Evolutionary conservation across 495 filamentous ascomycete species (phyloP).

Genomic region (Aspergillus affinis): DNA sequence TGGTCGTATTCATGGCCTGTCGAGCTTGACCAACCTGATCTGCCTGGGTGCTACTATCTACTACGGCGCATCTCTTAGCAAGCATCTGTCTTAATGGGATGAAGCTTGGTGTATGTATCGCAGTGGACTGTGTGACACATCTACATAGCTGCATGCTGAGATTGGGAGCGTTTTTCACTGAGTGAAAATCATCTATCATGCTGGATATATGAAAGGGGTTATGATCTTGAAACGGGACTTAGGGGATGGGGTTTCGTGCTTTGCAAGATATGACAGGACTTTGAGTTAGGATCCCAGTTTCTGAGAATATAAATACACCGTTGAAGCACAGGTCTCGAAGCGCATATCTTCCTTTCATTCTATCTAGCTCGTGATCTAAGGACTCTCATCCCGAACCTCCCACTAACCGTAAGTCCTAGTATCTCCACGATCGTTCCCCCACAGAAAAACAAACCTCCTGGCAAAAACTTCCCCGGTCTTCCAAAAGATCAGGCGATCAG

Average conservation of each 20-base stretch:
- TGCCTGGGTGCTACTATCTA: conserved; percentile 63
- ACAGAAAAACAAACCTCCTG: too few species aligned
- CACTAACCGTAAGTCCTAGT: too few species aligned
- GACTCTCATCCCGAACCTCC: too few species aligned
- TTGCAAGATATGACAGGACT: not conserved
- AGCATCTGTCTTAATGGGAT: conserved; percentile 40
- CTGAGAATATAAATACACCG: not conserved
- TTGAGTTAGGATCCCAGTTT: not conserved
- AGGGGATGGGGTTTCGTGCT: not conserved
- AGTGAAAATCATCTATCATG: not conserved
- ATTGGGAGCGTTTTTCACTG: not conserved
- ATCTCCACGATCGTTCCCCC: too few species aligned
- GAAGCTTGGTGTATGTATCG: not conserved
- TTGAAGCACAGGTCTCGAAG: too few species aligned
- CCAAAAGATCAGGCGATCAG: too few species aligned
- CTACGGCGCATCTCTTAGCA: conserved; percentile 72
- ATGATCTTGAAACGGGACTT: too few species aligned
- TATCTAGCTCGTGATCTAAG: too few species aligned
- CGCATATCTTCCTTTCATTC: too few species aligned
- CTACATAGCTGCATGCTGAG: not conserved
- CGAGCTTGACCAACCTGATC: conserved; percentile 70
- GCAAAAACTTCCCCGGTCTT: too few species aligned
- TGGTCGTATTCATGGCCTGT: conserved; percentile 72
- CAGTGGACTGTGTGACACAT: not conserved
- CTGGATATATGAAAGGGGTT: too few species aligned